Evolutionary conservation across 371 early-diverging fungal species (phyloP), one percentile per base, ranked within the genome.

Genomic region (Mucor sp.): DNA sequence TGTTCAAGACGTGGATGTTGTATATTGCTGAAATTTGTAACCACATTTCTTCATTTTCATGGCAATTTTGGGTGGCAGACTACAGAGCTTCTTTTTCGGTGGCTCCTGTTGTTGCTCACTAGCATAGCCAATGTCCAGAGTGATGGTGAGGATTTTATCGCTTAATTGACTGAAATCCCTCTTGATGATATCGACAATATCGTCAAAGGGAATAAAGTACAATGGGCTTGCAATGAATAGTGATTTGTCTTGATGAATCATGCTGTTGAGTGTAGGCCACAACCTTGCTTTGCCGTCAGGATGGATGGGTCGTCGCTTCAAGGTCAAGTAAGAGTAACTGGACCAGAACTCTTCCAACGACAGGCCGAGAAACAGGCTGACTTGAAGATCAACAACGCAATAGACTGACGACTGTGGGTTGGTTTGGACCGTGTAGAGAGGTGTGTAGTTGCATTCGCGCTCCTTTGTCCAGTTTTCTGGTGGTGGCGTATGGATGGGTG

Each of bases 341-440:
- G 63, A 58, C 77, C 85, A 87, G 27, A 91, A 75, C 8, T 80
- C 70, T 3, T 83, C 78, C 14, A 58, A 21, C 32, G 56, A 59
- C 19, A 88, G 66, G 2, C 82, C 86, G 28, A 91, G 73, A 23
- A 90, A 76, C 30, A 89, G 70, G 33, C 86, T 81, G 12, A 91
- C 84, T 64, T 91, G 91, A 17, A 86, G 68, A 73, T 91, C 91
- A 23, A 90, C 83, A 9, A 89, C 90, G 77, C 81, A 89, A 47
- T 84, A 87, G 2, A 73, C 68, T 7, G 60, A 2, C 6, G 67
- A 44, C 21, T 50, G 30, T 0, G 27, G 47, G 14, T 47, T 74
- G 39, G 87, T 70, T 48, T 88, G 90, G 6, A 89, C 85, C 11
- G 89, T 88, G 58, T 89, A 91, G 32, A 91, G 74, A 8, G 88